Base-by-base conservation (phyloP, 495 filamentous ascomycete genomes). In the Penicillium arizonense region DNA sequence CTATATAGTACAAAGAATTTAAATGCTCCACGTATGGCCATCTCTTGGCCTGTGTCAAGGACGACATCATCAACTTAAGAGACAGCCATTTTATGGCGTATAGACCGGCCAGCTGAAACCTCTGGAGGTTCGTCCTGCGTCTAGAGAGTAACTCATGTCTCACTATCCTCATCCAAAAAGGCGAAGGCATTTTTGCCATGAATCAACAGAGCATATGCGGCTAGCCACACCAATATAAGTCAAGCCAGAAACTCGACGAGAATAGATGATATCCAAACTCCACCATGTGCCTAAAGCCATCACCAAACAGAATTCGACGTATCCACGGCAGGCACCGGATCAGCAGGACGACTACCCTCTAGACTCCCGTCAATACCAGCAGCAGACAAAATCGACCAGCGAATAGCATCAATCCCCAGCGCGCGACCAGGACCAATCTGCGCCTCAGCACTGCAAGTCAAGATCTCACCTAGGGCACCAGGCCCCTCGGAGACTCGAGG, bases 361-460 rank as follows among this genome's bases (percentile, higher is more conserved):
- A 77, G 48, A 38, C 56, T 71, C 37, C 67, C 74, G 53, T 74
- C 75, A 53, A 74, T 71, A 13, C 79, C 78, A 35, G 78, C 73
- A 21, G 79, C 79, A 26, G 69, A 67, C 30, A 82, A 53, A 36
- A 81, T 75, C 7, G 78, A 72, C 79, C 77, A 82, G 30, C 77
- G 72, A 7, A 82, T 47, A 9, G 71, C 61, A 47, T 71, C 65
- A 30, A 82, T 64, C 2, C 78, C 78, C 7, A 82, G 43, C 16
- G 62, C 65, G 34, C 64, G 71, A 14, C 73, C 69, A 26, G 55
- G 56, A 0, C 59, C 52, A 40, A 77, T 42, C 0, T 46, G 39
- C 4, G 54, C 62, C 16, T 74, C 68, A 3, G 76, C 60, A 50
- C 77, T 77, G 46, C 73, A 78, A 2, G 75, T 74, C 36, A 81